Percentiles rank a stretch among this genome's conserved stretches.
phyloP scores from a whole-genome alignment of 331 rosid genomes.

The Spiraea crenata region DNA sequence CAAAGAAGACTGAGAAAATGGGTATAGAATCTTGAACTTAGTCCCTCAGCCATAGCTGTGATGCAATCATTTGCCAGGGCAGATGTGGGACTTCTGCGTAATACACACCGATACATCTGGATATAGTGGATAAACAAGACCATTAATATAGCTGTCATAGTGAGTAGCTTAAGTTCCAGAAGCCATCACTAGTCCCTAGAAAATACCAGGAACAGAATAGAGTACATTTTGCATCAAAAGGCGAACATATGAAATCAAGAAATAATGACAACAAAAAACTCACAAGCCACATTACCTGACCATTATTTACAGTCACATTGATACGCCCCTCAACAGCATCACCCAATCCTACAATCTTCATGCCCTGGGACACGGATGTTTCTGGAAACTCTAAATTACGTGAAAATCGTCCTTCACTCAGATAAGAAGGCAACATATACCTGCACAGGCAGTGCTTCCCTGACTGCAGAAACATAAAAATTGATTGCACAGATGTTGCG shows the following conservation, averaged over 20 bases:
- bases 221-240: not conserved
- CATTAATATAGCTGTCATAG: constrained; percentile 9
- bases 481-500: constrained; percentile 20
- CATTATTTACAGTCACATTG: constrained; percentile 67
- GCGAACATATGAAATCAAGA: constrained; percentile 18
- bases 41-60: constrained; percentile 89
- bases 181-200: not conserved
- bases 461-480: constrained; percentile 50
- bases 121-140: constrained; percentile 14
- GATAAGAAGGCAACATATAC: constrained; percentile 65
- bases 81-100: constrained; percentile 72
- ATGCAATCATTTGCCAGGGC: constrained; percentile 80
- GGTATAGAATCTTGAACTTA: constrained; percentile 58
- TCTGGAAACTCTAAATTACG: constrained; percentile 60
- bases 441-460: constrained; percentile 93
- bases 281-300: constrained; percentile 54
- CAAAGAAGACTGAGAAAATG: constrained; percentile 85
- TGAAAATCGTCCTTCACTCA: constrained; percentile 51
- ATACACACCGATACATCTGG: constrained; percentile 85
- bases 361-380: constrained; percentile 49
- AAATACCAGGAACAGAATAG: not conserved
- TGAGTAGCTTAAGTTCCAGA: not conserved
- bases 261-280: constrained; percentile 14
- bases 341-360: constrained; percentile 70
- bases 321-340: constrained; percentile 94